A percentile compares a stretch with the other conserved stretches of the same genome.
phyloP scores from a whole-genome alignment of 345 rosid species.

The Euclidium syriacum region DNA sequence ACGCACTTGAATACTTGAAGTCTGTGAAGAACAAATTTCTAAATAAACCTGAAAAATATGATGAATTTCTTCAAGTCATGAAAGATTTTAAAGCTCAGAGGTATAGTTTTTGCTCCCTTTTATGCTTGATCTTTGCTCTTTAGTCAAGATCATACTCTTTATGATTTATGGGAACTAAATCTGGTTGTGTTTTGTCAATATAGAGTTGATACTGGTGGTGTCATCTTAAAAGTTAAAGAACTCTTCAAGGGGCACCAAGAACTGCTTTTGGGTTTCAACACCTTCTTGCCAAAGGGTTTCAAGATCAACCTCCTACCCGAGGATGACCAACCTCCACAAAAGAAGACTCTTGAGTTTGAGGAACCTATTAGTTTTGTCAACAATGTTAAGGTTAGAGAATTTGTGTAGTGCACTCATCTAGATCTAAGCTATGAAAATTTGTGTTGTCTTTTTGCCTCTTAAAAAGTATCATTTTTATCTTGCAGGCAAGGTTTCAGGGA shows the following conservation, averaged over 20 bases:
- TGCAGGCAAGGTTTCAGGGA: slow-evolving; percentile 73
- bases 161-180: not conserved
- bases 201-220: slow-evolving; percentile 73
- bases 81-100: slow-evolving; percentile 83
- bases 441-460: not conserved
- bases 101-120: slow-evolving; percentile 21
- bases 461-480: not conserved
- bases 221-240: slow-evolving; percentile 67
- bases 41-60: slow-evolving; percentile 66
- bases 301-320: slow-evolving; percentile 66
- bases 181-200: slow-evolving; percentile 7
- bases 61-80: slow-evolving; percentile 70
- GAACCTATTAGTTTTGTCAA: slow-evolving; percentile 69
- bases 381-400: slow-evolving; percentile 58
- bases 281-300: slow-evolving; percentile 78
- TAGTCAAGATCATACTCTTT: not conserved
- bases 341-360: slow-evolving; percentile 66
- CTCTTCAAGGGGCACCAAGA: slow-evolving; percentile 74
- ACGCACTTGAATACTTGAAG: slow-evolving; percentile 64
- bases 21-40: slow-evolving; percentile 74
- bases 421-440: not conserved
- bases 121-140: not conserved
- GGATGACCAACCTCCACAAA: slow-evolving; percentile 48
- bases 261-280: slow-evolving; percentile 74
- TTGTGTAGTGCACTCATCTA: not conserved